Evolutionary conservation across 2,329 filamentous ascomycete genomes (phyloP).

Genomic region (Pseudocercospora musae): DNA sequence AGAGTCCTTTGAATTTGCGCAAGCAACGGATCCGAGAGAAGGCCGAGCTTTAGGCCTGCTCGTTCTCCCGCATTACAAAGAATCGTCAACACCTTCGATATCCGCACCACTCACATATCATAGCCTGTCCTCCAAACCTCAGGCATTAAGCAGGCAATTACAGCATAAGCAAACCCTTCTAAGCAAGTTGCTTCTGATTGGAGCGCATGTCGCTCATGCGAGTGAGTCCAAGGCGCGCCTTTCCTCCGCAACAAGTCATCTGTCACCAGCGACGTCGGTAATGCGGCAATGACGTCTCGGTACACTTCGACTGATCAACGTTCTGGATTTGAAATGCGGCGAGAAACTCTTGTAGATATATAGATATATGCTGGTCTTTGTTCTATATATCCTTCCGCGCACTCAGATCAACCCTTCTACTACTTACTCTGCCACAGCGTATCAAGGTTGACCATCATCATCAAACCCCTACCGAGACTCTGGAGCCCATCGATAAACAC

Average conservation of each 20-base stretch:
- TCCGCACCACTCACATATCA: not conserved
- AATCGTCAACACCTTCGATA: not conserved
- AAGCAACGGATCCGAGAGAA: not conserved
- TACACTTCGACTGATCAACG: constrained; percentile 8
- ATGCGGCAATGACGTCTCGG: constrained; percentile 13
- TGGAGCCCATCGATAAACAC: not conserved
- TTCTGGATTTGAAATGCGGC: constrained; percentile 15
- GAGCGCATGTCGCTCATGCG: constrained; percentile 7
- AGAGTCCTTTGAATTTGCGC: not conserved
- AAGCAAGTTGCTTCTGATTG: constrained; percentile 13
- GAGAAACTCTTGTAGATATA: constrained; percentile 6
- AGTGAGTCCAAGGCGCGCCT: not conserved
- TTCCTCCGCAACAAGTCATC: constrained; percentile 4
- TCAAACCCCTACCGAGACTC: not conserved
- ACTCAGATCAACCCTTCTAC: not conserved
- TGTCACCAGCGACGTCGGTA: not conserved
- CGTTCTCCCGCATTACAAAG: not conserved
- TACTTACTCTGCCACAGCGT: too few relatives aligned
- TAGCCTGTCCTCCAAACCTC: not conserved
- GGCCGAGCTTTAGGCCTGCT: not conserved
- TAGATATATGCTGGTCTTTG: not conserved
- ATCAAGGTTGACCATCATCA: not conserved
- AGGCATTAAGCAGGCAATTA: constrained; percentile 12
- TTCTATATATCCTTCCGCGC: too few relatives aligned
- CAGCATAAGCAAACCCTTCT: not conserved